Conservation (phyloP, 305 asterid genomes). For the Petunia hybrid region DNA sequence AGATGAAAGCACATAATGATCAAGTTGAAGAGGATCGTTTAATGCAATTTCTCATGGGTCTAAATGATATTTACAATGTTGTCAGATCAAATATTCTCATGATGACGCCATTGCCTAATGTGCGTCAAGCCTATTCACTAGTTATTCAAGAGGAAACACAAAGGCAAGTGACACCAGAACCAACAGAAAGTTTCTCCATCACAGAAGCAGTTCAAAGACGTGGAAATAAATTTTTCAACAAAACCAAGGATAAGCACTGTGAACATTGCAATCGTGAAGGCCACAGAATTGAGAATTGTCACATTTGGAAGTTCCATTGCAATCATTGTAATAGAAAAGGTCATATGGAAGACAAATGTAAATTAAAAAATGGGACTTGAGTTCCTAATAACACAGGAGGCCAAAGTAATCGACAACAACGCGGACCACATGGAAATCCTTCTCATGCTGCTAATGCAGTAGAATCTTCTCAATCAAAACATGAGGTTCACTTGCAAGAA, state of each 20-base stretch:
- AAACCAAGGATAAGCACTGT: neutral
- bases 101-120: neutral
- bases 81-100: constrained; percentile 9
- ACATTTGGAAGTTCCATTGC: neutral
- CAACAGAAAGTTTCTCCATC: neutral
- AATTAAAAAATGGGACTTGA: neutral
- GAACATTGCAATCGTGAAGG: constrained; percentile 20
- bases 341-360: neutral
- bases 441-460: neutral
- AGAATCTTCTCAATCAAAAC: neutral
- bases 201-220: neutral
- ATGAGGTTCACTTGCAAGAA: neutral
- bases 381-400: neutral
- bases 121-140: constrained; percentile 5
- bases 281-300: constrained; percentile 12
- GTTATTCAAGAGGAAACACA: constrained; percentile 22
- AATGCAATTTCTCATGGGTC: neutral
- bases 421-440: neutral
- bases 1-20: neutral
- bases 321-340: constrained; percentile 2
- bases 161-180: neutral
- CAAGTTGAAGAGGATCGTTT: constrained; percentile 1
- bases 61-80: neutral
- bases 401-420: neutral
- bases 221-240: neutral